Conservation (phyloP, 805 yeast species). For the Nakazawaea holstii region DNA sequence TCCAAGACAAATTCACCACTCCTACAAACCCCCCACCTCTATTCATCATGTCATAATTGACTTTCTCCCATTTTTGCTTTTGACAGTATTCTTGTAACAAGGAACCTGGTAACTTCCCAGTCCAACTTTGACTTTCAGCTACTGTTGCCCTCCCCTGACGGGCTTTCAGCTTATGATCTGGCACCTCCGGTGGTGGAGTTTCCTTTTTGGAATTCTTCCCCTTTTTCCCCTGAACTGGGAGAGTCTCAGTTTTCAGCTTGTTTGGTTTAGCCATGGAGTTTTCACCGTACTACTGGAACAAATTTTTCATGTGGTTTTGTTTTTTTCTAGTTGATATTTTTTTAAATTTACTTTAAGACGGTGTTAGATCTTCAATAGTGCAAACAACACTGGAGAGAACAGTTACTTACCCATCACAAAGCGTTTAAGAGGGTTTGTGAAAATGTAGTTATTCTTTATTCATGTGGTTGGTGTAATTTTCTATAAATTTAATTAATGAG, state of each 20-base stretch:
- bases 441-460: not conserved
- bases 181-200: conserved; percentile 8
- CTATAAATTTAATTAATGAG: not conserved
- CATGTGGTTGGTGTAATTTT: not conserved
- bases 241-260: not conserved
- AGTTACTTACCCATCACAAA: too few species aligned
- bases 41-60: conserved; percentile 63
- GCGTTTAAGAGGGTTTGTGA: too few species aligned
- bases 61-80: conserved; percentile 84
- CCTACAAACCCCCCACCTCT: conserved; percentile 54
- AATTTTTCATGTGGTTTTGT: not conserved
- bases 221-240: conserved; percentile 8
- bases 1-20: conserved; percentile 58
- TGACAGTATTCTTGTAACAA: conserved; percentile 84
- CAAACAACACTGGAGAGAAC: too few species aligned
- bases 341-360: too few species aligned
- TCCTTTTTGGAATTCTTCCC: conserved; percentile 10
- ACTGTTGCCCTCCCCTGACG: conserved; percentile 38
- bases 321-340: too few species aligned
- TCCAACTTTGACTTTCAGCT: conserved; percentile 77
- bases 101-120: conserved; percentile 89
- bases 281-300: not conserved
- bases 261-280: not conserved
- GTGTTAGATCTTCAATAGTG: too few species aligned
- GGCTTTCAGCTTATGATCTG: conserved; percentile 13